phyloP scores from a whole-genome alignment of 768 basidiomycete species.

The Mycena haematopus region DNA sequence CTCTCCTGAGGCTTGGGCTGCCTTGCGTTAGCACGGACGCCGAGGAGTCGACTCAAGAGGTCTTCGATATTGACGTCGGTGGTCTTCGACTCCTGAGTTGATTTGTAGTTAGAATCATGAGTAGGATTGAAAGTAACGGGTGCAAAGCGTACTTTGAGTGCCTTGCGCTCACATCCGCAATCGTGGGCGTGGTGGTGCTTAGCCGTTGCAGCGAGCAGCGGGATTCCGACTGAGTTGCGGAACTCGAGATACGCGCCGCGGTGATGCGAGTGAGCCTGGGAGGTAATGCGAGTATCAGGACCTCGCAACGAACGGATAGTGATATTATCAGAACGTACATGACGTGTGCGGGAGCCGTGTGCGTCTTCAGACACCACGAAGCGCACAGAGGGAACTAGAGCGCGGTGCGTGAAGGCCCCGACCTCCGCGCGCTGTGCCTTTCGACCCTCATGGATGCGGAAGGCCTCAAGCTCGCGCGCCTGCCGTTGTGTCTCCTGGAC shows the following conservation, averaged over 20 bases:
- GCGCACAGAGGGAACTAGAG: conserved; percentile 5
- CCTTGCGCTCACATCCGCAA: no score
- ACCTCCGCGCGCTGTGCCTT: conserved; percentile 20
- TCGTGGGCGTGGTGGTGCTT: background rate
- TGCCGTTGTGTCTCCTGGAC: conserved; percentile 19
- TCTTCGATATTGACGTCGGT: background rate
- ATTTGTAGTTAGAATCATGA: no score
- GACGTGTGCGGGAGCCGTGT: background rate
- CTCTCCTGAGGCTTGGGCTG: background rate
- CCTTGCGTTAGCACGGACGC: background rate
- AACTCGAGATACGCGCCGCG: background rate
- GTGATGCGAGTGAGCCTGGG: background rate
- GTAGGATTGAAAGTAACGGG: no score
- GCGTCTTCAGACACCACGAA: no score
- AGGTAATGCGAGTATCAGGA: no score
- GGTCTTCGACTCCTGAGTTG: no score
- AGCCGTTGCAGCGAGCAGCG: background rate
- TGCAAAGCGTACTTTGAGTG: no score
- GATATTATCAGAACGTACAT: conserved; percentile 11
- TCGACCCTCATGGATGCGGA: conserved; percentile 16
- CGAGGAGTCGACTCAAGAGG: conserved; percentile 12
- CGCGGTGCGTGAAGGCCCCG: conserved; percentile 12
- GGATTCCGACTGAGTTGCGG: conserved; percentile 1
- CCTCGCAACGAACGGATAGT: background rate
- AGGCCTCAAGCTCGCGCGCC: conserved; percentile 10